Evolutionary conservation across 768 basidiomycete species (phyloP), one percentile per base, ranked within the genome.

Genomic region (Lentinula lateritia): DNA sequence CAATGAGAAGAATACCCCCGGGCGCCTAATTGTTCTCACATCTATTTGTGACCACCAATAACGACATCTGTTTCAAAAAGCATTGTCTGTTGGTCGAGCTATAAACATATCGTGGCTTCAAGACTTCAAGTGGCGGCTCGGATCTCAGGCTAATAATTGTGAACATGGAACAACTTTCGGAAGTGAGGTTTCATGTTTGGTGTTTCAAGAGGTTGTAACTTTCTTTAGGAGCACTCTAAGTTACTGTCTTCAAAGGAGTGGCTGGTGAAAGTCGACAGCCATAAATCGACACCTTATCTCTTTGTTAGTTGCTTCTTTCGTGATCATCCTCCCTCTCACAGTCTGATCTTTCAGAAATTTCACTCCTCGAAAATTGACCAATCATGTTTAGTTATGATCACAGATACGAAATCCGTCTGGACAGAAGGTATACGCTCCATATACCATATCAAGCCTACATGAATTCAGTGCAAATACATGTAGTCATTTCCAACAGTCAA

Each of bases 391-490:
- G 68, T 91, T 52, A 68, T 92, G 66, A 69, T 90, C 56, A 90
- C 91, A 10, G 90, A 92, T 71, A 92, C 88, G 12, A 89, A 83
- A 69, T 78, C 74, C 23, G 85, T 86, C 9, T 93, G 89, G 89
- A 78, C 76, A 13, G 91, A 93, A 85, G 87, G 90, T 89, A 64
- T 58, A 18, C 10, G 56, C 61, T 62, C 41, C 56, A 35, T 54
- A 57, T 12, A 52, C 68, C 65, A 55, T 46, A 52, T n/a, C 50
- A 55, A 45, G 28, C 28, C 48, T 46, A 10, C 62, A 65, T 55
- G 50, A 57, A 62, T 28, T 28, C 28, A 28, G 28, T 35, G 53
- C 54, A 60, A 61, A 8, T 8, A 65, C 60, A 66, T 28, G 50
- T 60, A 89, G 88, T 79, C 2, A 67, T 90, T 42, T 78, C 77